Evolutionary conservation across 768 basidiomycete species (phyloP).

Genomic region (Psilocybe cyanescens): DNA sequence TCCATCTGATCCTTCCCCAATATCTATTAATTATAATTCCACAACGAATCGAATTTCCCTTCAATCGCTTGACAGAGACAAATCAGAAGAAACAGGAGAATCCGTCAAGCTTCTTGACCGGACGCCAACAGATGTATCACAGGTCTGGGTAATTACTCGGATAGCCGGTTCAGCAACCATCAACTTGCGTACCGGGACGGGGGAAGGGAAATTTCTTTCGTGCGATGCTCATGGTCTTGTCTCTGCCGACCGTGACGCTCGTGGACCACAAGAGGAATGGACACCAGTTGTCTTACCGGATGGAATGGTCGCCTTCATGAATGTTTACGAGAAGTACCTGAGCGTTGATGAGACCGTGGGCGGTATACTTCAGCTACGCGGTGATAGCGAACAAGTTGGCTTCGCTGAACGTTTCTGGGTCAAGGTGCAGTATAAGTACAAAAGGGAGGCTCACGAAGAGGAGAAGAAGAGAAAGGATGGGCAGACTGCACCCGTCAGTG

Average conservation of each 20-base stretch:
- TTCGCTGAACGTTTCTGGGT: constrained; percentile 88
- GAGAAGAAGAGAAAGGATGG: constrained; percentile 75
- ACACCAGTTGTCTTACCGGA: constrained; percentile 81
- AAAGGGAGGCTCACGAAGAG: constrained; percentile 81
- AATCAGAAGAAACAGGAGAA: constrained; percentile 42
- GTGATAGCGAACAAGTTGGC: constrained; percentile 85
- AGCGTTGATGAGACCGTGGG: constrained; percentile 87
- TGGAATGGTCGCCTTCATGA: constrained; percentile 88
- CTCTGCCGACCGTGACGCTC: constrained; percentile 83
- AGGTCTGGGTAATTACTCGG: constrained; percentile 91
- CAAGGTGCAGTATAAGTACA: constrained; percentile 88
- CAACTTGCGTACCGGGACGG: constrained; percentile 86
- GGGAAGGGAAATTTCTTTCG: constrained; percentile 89
- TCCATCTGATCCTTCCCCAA: constrained; percentile 78
- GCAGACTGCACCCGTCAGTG: constrained; percentile 47
- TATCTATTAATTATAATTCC: constrained; percentile 78
- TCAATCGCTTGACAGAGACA: constrained; percentile 63
- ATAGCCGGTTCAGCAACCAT: constrained; percentile 84
- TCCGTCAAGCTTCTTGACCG: constrained; percentile 59
- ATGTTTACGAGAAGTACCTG: constrained; percentile 88
- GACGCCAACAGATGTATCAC: constrained; percentile 78
- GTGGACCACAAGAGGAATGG: constrained; percentile 95
- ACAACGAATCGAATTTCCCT: constrained; percentile 77
- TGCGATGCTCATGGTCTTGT: constrained; percentile 87
- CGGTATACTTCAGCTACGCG: constrained; percentile 74